Base-by-base conservation (phyloP, 2,329 filamentous ascomycete genomes). In the Paracoccidioides lutzii region DNA sequence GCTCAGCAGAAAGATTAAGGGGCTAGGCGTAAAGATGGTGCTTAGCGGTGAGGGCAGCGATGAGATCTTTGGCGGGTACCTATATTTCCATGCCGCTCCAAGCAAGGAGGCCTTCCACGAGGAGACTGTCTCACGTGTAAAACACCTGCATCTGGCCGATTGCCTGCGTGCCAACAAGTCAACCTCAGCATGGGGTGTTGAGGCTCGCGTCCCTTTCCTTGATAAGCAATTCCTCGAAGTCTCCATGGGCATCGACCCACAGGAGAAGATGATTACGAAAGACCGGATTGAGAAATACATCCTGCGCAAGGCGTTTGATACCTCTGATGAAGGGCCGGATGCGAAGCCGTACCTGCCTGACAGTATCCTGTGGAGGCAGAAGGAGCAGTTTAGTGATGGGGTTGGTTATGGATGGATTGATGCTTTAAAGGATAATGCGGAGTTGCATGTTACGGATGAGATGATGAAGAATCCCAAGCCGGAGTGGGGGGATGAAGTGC, bases 381-480 rank as follows among this genome's bases (percentile, higher is more conserved):
- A 98, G 83, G 93, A 98, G 78, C 93, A 98, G 76, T 98, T 98
- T 78, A 94, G 87, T 57, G 94, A 98, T 67, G 94, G 93, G 70
- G 93, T 98, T 57, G 93, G 93, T 57, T 98, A 98, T 76, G 90
- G 93, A 60, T 98, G 93, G 93, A 98, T 98, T 69, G 93, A 98
- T 68, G 87, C 85, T 5, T 82, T 98, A 66, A 97, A 96, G 80
- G 93, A 97, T 74, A 88, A 86, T 67, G 93, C 93, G 38, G 90
- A 94, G 75, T 72, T 84, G 61, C 82, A 93, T 56, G 86, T 98
- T 55, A 95, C 88, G 15, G 91, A 98, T 68, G 91, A 97, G 78
- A 90, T 94, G 84, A 89, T 97, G 87, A 90, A 90, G 80, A 91
- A 94, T 81, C 91, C 93, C 61, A 96, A 95, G 80, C 82, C 88